phyloP scores from a whole-genome alignment of 768 basidiomycete species.

The Boletus patriciae region DNA sequence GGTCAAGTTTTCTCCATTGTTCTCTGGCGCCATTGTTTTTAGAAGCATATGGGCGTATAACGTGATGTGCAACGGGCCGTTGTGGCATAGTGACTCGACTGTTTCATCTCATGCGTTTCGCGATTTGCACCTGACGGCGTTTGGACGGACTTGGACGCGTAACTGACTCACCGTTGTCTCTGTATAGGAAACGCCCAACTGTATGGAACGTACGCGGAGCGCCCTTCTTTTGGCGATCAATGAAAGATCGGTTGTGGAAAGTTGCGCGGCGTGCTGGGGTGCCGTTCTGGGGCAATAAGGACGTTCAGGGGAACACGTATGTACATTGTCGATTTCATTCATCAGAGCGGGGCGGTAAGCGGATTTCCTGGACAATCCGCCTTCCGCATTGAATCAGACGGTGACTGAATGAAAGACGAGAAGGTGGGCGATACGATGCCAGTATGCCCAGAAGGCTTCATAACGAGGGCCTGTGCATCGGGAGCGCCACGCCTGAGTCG shows the following conservation, averaged over 20 bases:
- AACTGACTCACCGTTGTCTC: constrained; percentile 8
- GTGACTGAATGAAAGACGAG: background rate
- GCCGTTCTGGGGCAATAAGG: constrained; percentile 16
- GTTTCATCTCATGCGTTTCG: constrained; percentile 4
- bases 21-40: constrained; percentile 16
- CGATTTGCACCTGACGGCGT: constrained; percentile 1
- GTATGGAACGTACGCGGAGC: constrained; percentile 41
- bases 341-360: constrained; percentile 10
- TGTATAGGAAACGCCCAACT: constrained; percentile 38
- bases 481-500: constrained; percentile 1
- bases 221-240: constrained; percentile 48
- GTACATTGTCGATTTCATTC: constrained; percentile 1
- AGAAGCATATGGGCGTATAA: constrained; percentile 7
- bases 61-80: background rate
- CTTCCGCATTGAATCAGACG: background rate
- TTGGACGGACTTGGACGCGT: background rate
- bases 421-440: background rate
- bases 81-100: background rate
- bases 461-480: background rate
- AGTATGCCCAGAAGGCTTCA: background rate
- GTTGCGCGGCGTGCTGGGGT: constrained; percentile 48
- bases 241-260: constrained; percentile 54
- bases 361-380: background rate
- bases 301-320: background rate
- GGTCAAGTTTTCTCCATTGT: constrained; percentile 6